Evolutionary conservation across 345 rosid genomes (phyloP).

Genomic region (Cardiospermum halicacabum): DNA sequence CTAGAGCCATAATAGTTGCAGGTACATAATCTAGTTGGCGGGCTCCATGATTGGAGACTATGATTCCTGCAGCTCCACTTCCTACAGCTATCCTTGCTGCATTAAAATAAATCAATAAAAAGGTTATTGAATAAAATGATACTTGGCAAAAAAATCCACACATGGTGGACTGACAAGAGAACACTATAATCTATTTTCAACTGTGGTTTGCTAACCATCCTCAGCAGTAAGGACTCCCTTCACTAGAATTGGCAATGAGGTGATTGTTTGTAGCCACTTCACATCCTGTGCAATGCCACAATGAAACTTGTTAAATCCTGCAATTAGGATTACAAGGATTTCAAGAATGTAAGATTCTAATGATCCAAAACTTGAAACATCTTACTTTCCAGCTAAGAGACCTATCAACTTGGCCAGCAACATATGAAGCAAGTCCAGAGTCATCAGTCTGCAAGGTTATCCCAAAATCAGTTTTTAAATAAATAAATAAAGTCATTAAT

Average conservation of each 20-base stretch:
- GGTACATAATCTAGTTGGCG: slow-evolving; percentile 97
- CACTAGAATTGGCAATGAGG: slow-evolving; percentile 81
- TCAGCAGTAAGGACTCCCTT: slow-evolving; percentile 93
- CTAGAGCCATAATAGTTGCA: slow-evolving; percentile 80
- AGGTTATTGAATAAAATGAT: not conserved
- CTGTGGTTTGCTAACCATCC: slow-evolving; percentile 48
- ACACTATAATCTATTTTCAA: slow-evolving; percentile 2
- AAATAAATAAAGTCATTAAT: not conserved
- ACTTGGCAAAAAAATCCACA: not conserved
- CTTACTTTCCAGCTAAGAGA: slow-evolving; percentile 90
- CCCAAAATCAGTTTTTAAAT: not conserved
- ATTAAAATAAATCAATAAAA: slow-evolving; percentile 11
- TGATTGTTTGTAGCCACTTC: slow-evolving; percentile 89
- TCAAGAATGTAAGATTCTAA: not conserved
- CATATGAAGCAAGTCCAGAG: slow-evolving; percentile 91
- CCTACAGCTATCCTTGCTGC: slow-evolving; percentile 73
- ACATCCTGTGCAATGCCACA: slow-evolving; percentile 48
- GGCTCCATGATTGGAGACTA: slow-evolving; percentile 93
- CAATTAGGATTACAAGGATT: not conserved
- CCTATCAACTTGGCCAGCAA: slow-evolving; percentile 68
- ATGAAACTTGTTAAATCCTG: not conserved
- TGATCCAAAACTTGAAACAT: not conserved
- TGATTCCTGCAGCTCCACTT: slow-evolving; percentile 82
- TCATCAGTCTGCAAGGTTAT: slow-evolving; percentile 51
- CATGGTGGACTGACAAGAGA: too few relatives aligned